Evolutionary conservation across 495 filamentous ascomycete genomes (phyloP), one percentile per base, ranked within the genome.

Genomic region (Pyronema omphalodes): DNA sequence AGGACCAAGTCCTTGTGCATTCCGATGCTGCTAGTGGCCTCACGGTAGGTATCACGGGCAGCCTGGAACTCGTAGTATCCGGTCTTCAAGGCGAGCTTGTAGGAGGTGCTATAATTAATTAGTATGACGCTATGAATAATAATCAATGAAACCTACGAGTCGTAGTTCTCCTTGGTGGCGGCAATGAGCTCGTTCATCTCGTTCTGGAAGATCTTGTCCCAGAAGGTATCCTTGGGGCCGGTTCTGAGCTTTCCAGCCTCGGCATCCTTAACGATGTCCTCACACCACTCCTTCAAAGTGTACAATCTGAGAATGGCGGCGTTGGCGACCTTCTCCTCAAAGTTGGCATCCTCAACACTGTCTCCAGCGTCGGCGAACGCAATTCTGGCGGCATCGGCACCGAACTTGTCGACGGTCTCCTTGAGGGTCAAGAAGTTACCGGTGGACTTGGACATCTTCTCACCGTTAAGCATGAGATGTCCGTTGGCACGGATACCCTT

Each of bases 391-490:
- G 89, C 89, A 69, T 95, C 89, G 7, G 91, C 88, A 59, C 89
- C 91, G 66, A 87, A 98, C 67, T 98, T 98, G 58, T 81, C 78
- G 15, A 88, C 79, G 5, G 85, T 77, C 48, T 94, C 84, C 57
- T 81, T 77, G 23, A 98, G 72, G 17, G 89, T 98, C 62, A 98
- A 74, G 72, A 98, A 98, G 70, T 95, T 95, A 60, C 89, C 87
- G 5, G 86, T 93, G 55, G 77, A 83, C 71, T 98, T 98, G 67
- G 77, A 80, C 91, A 96, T 95, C 74, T 95, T 98, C 58, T 93
- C 85, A 37, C 88, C 88, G 63, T 95, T 96, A 46, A 96, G 75
- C 64, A 93, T 77, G 56, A 95, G 74, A 70, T 94, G 89, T 7
- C 91, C 91, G 65, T 98, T 98, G 40, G 81, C 79, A 52, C 91